Conservation (phyloP, 2,329 filamentous ascomycete genomes). For the Aspergillus oerlinghausenensis region DNA sequence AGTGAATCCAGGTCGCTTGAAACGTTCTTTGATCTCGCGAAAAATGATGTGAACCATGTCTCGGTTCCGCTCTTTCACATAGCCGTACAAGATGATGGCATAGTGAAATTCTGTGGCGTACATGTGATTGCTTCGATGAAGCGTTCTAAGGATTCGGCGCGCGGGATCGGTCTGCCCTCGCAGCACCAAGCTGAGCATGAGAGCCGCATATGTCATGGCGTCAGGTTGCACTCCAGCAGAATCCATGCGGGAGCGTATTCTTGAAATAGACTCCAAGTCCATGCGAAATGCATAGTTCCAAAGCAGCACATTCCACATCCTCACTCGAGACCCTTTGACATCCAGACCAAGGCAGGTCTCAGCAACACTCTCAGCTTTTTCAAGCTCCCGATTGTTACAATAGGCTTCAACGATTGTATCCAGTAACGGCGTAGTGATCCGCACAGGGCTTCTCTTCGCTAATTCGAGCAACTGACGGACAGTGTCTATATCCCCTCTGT, state of each 20-base stretch:
- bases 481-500: slow-evolving; percentile 67
- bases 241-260: slow-evolving; percentile 54
- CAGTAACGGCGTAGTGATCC: slow-evolving; percentile 55
- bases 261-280: slow-evolving; percentile 51
- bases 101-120: slow-evolving; percentile 43
- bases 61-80: slow-evolving; percentile 47
- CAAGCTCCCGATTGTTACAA: slow-evolving; percentile 52
- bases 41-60: slow-evolving; percentile 50
- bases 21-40: slow-evolving; percentile 35
- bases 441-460: slow-evolving; percentile 52
- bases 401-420: slow-evolving; percentile 64
- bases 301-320: slow-evolving; percentile 76
- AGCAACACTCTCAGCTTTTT: slow-evolving; percentile 57
- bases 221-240: slow-evolving; percentile 49
- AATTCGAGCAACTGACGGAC: slow-evolving; percentile 62
- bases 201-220: slow-evolving; percentile 55
- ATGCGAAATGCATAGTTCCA: slow-evolving; percentile 63
- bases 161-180: slow-evolving; percentile 53
- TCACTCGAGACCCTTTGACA: slow-evolving; percentile 51
- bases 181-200: slow-evolving; percentile 56
- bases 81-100: slow-evolving; percentile 43
- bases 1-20: slow-evolving; percentile 29
- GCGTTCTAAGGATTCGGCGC: slow-evolving; percentile 44
- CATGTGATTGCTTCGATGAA: slow-evolving; percentile 36
- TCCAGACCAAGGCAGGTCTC: slow-evolving; percentile 51